Evolutionary conservation across 139 green algal genomes (phyloP).

Genomic region (Tetradesmus obliquus): DNA sequence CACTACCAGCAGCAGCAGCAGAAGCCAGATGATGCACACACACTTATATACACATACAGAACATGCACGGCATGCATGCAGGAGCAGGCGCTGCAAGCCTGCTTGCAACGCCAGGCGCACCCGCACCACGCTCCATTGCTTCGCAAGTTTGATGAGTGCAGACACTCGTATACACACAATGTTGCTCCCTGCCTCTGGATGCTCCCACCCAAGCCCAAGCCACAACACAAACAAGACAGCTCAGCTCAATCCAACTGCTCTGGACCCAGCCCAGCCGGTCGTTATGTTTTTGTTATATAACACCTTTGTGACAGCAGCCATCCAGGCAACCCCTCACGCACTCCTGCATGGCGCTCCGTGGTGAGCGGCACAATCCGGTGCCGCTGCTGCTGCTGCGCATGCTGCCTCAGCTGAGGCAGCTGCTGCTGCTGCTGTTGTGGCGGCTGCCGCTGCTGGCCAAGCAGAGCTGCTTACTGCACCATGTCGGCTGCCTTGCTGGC

Average conservation of each 20-base stretch:
- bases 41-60: not conserved
- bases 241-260: not conserved
- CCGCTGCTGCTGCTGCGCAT: not conserved
- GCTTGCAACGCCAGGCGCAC: not conserved
- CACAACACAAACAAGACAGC: not conserved
- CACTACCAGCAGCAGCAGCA: conserved; percentile 9
- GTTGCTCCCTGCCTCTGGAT: not conserved
- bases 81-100: not conserved
- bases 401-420: not conserved
- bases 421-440: not conserved
- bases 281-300: not conserved
- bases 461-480: not conserved
- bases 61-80: not conserved
- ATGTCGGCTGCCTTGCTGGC: conserved; percentile 15
- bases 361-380: not conserved
- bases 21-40: not conserved
- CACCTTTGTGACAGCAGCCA: not conserved
- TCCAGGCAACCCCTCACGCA: not conserved
- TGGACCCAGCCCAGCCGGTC: not conserved
- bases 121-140: not conserved
- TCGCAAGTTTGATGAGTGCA: not conserved
- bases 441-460: not conserved
- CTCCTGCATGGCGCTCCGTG: not conserved
- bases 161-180: not conserved
- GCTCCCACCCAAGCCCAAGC: no score